phyloP scores from a whole-genome alignment of 164 flowering plant genomes.

The Brasenia schreberi region DNA sequence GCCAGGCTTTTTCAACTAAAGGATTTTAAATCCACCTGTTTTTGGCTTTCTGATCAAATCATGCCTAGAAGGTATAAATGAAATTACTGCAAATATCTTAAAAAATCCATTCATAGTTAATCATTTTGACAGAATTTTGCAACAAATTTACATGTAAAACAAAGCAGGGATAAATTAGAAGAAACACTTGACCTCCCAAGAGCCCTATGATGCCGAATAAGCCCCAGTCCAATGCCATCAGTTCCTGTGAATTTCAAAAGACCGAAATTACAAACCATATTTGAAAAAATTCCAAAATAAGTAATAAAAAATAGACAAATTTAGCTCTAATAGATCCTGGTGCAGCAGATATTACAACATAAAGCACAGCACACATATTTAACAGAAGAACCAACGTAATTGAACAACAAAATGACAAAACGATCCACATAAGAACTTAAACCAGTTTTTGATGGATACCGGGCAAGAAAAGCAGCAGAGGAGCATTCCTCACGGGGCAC shows the following conservation, averaged over 20 bases:
- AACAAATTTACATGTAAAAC: background rate
- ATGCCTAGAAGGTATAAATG: no score
- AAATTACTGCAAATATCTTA: no score
- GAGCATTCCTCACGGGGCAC: conserved; percentile 40
- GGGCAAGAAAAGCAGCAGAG: conserved; percentile 61
- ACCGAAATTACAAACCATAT: background rate
- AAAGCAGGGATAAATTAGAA: background rate
- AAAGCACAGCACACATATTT: background rate
- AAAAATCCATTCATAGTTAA: no score
- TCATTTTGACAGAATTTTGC: no score
- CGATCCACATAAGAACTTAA: background rate
- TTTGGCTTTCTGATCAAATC: background rate
- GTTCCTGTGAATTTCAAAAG: conserved; percentile 30
- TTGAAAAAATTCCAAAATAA: background rate
- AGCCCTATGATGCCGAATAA: conserved; percentile 63
- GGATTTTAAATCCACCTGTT: background rate
- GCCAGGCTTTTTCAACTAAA: background rate
- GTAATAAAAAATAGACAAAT: background rate
- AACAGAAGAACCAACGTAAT: background rate
- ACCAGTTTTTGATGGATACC: conserved; percentile 25
- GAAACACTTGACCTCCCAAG: conserved; percentile 54
- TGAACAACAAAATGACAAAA: background rate
- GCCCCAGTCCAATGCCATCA: conserved; percentile 72
- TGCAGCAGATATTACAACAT: background rate
- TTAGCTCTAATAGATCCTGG: background rate